Evolutionary conservation across 768 basidiomycete genomes (phyloP).

Genomic region (Leccinum subgranulosum): DNA sequence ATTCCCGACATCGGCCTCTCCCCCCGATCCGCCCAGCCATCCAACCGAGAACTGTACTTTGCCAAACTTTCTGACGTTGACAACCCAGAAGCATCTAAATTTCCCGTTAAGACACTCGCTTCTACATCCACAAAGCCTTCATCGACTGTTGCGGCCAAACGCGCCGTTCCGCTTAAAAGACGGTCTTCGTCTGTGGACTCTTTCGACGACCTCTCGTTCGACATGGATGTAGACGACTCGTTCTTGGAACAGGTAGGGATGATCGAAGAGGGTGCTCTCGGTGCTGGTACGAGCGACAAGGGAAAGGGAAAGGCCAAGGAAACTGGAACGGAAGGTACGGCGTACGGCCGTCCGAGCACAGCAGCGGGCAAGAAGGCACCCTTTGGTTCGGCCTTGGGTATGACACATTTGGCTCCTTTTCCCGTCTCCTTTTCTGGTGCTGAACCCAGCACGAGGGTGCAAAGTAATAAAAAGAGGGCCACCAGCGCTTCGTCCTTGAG

Average conservation of each 20-base stretch:
- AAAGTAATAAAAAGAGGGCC: constrained; percentile 5
- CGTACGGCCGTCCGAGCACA: background rate
- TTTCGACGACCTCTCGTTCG: constrained; percentile 34
- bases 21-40: constrained; percentile 28
- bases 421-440: constrained; percentile 7
- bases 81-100: constrained; percentile 23
- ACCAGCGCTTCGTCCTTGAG: constrained; percentile 14
- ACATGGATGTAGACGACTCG: constrained; percentile 36
- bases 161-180: constrained; percentile 3
- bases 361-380: constrained; percentile 2
- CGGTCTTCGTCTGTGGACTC: constrained; percentile 23
- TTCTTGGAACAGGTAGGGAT: constrained; percentile 38
- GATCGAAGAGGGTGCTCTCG: constrained; percentile 23
- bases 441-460: constrained; percentile 16
- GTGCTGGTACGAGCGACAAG: constrained; percentile 9
- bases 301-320: constrained; percentile 22
- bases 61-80: constrained; percentile 30
- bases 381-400: constrained; percentile 16
- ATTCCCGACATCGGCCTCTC: constrained; percentile 26
- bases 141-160: background rate
- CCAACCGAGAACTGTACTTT: constrained; percentile 15
- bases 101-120: constrained; percentile 1
- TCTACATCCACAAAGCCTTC: constrained; percentile 10
- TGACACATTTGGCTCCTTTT: constrained; percentile 7
- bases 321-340: background rate